Base-by-base conservation (phyloP, 371 early-diverging fungal genomes). In the Mucor piriformis region DNA sequence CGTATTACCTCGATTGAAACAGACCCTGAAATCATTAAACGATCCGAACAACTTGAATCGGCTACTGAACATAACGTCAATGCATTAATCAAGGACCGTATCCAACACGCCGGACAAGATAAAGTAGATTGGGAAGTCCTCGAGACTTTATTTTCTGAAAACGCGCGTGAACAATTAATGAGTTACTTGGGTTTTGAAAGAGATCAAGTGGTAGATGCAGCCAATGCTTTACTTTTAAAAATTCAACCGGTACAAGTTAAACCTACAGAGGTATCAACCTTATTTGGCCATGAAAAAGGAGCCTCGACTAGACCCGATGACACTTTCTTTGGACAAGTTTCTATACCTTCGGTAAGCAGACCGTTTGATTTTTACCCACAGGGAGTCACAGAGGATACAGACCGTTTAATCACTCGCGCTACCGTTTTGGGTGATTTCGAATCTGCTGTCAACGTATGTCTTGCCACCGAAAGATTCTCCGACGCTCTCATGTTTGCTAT, bases 401-500 rank as follows among this genome's bases (percentile, higher is more conserved):
- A 57, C 4, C 23, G 48, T 93, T 79, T 92, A 56, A 89, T 98
- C 59, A 95, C 93, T 6, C 84, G 86, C 15, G 84, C 93, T 6
- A 70, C 97, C 29, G 80, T 96, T 1, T 68, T 93, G 29, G 97
- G 97, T 54, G 94, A 96, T 70, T 95, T 94, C 69, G 91, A 91
- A 64, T 82, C 90, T 0, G 97, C 96, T 13, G 95, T 96, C 13
- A 74, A 88, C 23, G 74, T 92, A 16, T 97, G 96, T 63, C 72
- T 99, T 33, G 82, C 86, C n/a, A 74, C 87, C 6, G 83, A 92
- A 51, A 84, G 92, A 33, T 85, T 90, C 49, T 86, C 96, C 0
- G 99, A 99, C 66, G 99, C 97, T 0, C 70, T 99, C 27, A 73
- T 95, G 59, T 79, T 99, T 56, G 95, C 95, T 16, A 84, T 90